phyloP scores from a whole-genome alignment of 495 filamentous ascomycete genomes.

The Cercophora sp. region DNA sequence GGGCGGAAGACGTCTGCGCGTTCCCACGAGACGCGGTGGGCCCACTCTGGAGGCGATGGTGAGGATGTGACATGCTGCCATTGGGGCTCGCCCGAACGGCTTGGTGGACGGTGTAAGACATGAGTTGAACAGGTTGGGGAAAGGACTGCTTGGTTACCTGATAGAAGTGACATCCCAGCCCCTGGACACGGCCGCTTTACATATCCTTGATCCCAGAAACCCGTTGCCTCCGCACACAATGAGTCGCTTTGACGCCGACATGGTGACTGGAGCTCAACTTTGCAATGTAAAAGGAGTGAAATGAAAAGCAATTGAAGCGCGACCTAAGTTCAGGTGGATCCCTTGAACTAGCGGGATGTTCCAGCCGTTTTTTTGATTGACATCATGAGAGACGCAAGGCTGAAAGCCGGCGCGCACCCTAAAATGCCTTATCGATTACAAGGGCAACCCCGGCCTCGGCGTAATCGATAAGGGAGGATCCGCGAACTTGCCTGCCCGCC shows the following conservation, averaged over 20 bases:
- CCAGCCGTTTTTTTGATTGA: too few relatives aligned
- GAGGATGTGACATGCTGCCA: conserved; percentile 80
- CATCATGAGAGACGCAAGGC: not conserved
- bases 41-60: conserved; percentile 69
- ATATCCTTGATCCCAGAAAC: conserved; percentile 92
- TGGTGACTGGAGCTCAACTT: too few relatives aligned
- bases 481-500: not conserved
- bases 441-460: too few relatives aligned
- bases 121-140: not conserved
- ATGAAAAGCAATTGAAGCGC: too few relatives aligned
- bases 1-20: conserved; percentile 83
- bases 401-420: not conserved
- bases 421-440: not conserved
- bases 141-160: conserved; percentile 50
- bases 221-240: conserved; percentile 92
- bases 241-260: conserved; percentile 57
- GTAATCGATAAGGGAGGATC: too few relatives aligned
- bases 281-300: too few relatives aligned
- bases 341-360: too few relatives aligned
- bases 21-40: conserved; percentile 76
- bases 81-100: conserved; percentile 81
- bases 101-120: conserved; percentile 25
- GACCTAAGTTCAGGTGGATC: conserved; percentile 16
- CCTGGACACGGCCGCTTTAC: conserved; percentile 74
- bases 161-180: conserved; percentile 89